Conservation (phyloP, 192 early-diverging fungal species). For the Rhizophagus clarus region DNA sequence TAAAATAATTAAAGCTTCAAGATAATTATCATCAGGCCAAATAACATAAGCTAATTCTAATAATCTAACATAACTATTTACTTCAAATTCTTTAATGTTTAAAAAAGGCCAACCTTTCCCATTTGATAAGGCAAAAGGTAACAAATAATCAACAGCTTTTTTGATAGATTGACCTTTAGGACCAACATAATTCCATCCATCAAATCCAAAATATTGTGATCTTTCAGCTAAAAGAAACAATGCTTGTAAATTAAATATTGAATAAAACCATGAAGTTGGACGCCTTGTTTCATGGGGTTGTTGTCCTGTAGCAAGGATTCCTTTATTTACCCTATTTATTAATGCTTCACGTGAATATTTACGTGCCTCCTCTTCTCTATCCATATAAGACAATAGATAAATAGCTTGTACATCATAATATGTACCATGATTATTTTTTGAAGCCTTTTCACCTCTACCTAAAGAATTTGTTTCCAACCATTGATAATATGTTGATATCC, state of each 20-base stretch:
- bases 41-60: constrained; percentile 53
- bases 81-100: constrained; percentile 49
- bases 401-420: constrained; percentile 57
- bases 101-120: constrained; percentile 47
- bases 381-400: constrained; percentile 48
- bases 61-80: constrained; percentile 44
- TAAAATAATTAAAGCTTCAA: constrained; percentile 37
- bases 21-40: constrained; percentile 49
- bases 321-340: constrained; percentile 40
- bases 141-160: constrained; percentile 55
- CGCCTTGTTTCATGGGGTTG: constrained; percentile 47
- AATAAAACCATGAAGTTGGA: constrained; percentile 54
- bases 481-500: constrained; percentile 43
- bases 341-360: constrained; percentile 35
- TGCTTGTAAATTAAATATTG: constrained; percentile 50
- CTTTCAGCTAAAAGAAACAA: constrained; percentile 45
- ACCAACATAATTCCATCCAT: constrained; percentile 44
- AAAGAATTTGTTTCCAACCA: constrained; percentile 41
- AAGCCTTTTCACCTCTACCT: constrained; percentile 32
- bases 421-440: constrained; percentile 58
- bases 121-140: constrained; percentile 48
- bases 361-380: constrained; percentile 37
- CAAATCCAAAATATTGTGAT: constrained; percentile 42
- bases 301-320: constrained; percentile 42
- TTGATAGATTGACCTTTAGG: constrained; percentile 50